Base-by-base conservation (phyloP, 164 flowering plant genomes). In the Buxus sempervirens region DNA sequence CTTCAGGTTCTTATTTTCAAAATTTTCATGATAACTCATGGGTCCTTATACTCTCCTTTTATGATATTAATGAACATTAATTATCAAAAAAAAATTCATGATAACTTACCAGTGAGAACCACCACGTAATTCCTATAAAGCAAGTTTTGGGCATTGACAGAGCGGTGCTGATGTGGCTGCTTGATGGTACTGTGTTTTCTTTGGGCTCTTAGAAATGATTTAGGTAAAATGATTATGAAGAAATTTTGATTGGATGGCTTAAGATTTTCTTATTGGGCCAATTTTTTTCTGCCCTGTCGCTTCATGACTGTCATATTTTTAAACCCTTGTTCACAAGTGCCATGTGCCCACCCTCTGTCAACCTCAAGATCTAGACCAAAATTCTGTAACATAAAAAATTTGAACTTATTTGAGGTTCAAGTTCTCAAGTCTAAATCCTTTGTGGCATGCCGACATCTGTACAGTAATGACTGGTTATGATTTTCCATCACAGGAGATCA, bases 401-500 rank as follows among this genome's bases (percentile, higher is more conserved):
- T 4, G 5, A 45, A 10, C 51, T 45, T 45, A 45, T 15, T 10
- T 45, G 51, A 10, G 51, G 16, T 45, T 45, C 51, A 45, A 10
- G 12, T 15, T 10, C 18, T 4, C 12, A 15, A 10, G 13, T 10
- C 5, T 1, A 10, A 4, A 4, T 45, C 51, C 14, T 45, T 45
- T 45, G 51, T 2, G 51, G 5, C 7, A 7, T 32, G 3, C 38
- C 38, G 7, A 32, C 38, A 32, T 32, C 38, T 32, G 5, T 32
- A 32, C 7, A 32, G 5, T 32, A 32, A 32, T 32, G 38, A 32
- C 38, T 3, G 38, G 5, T 32, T 3, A 7, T 32, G 38, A 32
- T 32, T 32, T 74, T 25, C 54, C 28, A 23, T 28, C 28, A 23
- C 84, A 96, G 98, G 99, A 96, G 90, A 96, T 96, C 58, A 84